Percentiles rank a stretch among this genome's conserved stretches.
phyloP scores from a whole-genome alignment of 2,329 filamentous ascomycete species.

The Apiospora phragmitis region DNA sequence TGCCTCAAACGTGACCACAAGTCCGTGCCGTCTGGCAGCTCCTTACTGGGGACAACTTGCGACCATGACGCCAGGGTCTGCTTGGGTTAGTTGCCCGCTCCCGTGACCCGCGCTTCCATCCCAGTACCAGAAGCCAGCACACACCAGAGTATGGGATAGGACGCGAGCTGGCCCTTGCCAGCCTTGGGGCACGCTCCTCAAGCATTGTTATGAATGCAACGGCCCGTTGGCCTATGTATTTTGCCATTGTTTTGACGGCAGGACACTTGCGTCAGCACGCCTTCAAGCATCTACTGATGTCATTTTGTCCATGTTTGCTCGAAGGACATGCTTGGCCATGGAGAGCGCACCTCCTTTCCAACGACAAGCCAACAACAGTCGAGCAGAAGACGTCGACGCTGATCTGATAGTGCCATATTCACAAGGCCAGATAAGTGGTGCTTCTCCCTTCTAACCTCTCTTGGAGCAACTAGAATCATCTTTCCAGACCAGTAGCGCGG shows the following conservation, averaged over 20 bases:
- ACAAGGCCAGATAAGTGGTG: not conserved
- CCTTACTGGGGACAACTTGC: slow-evolving; percentile 6
- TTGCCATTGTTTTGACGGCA: not conserved
- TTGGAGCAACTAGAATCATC: not conserved
- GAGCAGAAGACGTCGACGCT: not conserved
- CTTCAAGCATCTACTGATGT: not conserved
- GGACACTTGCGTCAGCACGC: not conserved
- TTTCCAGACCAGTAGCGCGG: not conserved
- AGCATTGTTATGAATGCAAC: not conserved
- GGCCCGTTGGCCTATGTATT: not conserved
- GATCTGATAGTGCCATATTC: not conserved
- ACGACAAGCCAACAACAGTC: not conserved
- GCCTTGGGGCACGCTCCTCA: not conserved
- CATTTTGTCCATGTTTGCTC: not conserved
- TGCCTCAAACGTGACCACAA: not conserved
- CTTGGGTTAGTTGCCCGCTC: not conserved
- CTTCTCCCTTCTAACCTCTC: not conserved
- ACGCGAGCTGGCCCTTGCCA: not conserved
- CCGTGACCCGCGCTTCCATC: not conserved
- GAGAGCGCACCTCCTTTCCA: not conserved
- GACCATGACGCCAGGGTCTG: slow-evolving; percentile 5
- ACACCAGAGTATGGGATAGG: not conserved
- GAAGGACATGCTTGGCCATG: not conserved
- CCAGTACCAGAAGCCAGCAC: not conserved
- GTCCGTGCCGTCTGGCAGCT: slow-evolving; percentile 7